Evolutionary conservation across 2,329 filamentous ascomycete species (phyloP).

Genomic region (Colletotrichum sp.): DNA sequence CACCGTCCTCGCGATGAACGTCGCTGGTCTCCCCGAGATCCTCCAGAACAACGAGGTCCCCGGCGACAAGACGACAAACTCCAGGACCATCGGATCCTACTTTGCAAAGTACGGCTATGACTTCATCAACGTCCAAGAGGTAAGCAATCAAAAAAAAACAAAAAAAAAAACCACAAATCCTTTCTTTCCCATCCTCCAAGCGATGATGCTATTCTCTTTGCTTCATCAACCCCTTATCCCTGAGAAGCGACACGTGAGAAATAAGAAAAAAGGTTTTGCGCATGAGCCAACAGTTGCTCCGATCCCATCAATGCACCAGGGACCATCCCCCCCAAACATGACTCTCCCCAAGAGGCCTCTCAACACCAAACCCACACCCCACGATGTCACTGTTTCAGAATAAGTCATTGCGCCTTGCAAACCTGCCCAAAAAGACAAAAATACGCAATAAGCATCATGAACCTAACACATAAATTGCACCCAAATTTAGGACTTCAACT

Average conservation of each 20-base stretch:
- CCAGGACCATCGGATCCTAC: constrained; percentile 57
- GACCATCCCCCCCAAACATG: background rate
- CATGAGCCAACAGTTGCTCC: constrained; percentile 5
- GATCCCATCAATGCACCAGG: background rate
- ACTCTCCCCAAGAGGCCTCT: background rate
- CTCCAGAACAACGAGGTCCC: constrained; percentile 65
- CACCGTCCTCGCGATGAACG: constrained; percentile 60
- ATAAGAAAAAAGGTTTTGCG: background rate
- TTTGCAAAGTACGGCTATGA: constrained; percentile 63
- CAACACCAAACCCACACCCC: background rate
- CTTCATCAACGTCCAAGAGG: constrained; percentile 69
- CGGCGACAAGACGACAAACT: constrained; percentile 65
- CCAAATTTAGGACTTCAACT: constrained; percentile 46
- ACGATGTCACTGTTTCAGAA: constrained; percentile 6
- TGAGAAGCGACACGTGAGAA: background rate
- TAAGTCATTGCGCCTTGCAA: background rate
- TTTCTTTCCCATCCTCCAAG: background rate
- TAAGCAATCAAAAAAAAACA: constrained; percentile 22
- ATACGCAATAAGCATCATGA: background rate
- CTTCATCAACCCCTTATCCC: background rate
- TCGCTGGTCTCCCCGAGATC: constrained; percentile 61
- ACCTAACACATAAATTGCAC: background rate
- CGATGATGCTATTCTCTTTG: background rate
- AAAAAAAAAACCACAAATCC: no score
- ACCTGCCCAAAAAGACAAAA: background rate